These are phyloP conservation scores for Kingdonia uniflora DNA, from an alignment of 164 flowering plant species.

Conservation along the genomic window DNA sequence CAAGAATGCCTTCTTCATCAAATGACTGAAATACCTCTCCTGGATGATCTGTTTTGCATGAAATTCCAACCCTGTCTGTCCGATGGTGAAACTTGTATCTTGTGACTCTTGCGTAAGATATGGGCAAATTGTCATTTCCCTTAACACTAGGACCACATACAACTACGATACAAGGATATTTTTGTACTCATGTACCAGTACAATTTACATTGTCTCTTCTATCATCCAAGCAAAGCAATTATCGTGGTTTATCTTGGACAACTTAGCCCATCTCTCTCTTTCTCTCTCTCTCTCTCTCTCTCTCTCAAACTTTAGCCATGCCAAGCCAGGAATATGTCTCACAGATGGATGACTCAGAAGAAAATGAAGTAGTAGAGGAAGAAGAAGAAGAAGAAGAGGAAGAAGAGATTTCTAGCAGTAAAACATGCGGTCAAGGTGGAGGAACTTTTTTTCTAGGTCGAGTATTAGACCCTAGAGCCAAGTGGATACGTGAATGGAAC, in stretches of 20 bases:
- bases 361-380: conserved; percentile 7
- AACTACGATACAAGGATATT: too few species aligned
- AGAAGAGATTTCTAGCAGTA: conserved; percentile 1
- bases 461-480: conserved; percentile 47
- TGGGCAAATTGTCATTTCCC: too few species aligned
- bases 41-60: too few species aligned
- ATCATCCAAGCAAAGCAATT: too few species aligned
- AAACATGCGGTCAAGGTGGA: conserved; percentile 1
- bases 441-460: conserved; percentile 19
- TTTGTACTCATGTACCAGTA: too few species aligned
- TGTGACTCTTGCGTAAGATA: too few species aligned
- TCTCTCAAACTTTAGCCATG: conserved; percentile 4
- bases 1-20: not conserved
- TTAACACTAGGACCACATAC: not conserved
- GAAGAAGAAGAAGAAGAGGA: conserved; percentile 12
- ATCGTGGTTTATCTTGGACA: too few species aligned
- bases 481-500: conserved; percentile 88
- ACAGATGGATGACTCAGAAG: not conserved
- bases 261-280: not conserved
- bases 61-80: too few species aligned
- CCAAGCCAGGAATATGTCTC: not conserved
- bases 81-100: too few species aligned
- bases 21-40: too few species aligned
- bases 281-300: not conserved
- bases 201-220: not conserved